Evolutionary conservation across 2,329 filamentous ascomycete genomes (phyloP).

Genomic region (Penicillium sp.): DNA sequence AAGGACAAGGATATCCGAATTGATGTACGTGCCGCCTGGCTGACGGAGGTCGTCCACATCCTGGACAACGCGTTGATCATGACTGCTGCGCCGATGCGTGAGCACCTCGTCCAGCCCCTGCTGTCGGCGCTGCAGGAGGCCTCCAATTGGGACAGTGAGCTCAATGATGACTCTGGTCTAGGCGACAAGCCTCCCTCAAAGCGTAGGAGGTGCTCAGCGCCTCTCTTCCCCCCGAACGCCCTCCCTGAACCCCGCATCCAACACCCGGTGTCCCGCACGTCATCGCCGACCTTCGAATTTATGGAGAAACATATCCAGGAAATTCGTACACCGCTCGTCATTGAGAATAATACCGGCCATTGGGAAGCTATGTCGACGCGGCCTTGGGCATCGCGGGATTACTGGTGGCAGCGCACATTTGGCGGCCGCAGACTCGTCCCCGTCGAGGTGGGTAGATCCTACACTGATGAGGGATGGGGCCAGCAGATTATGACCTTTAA

Average conservation of each 20-base stretch:
- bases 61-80: conserved; percentile 75
- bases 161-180: background rate
- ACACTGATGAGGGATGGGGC: conserved; percentile 78
- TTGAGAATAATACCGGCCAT: conserved; percentile 58
- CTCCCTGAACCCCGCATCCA: conserved; percentile 32
- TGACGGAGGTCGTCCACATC: conserved; percentile 57
- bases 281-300: conserved; percentile 50
- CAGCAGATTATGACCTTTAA: conserved; percentile 73
- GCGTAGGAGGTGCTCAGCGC: conserved; percentile 29
- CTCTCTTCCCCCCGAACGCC: conserved; percentile 32
- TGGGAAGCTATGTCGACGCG: conserved; percentile 72
- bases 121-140: conserved; percentile 30
- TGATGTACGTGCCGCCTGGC: conserved; percentile 34
- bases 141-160: conserved; percentile 7
- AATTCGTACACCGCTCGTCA: conserved; percentile 58
- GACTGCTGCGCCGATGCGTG: conserved; percentile 59
- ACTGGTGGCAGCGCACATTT: conserved; percentile 70
- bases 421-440: conserved; percentile 74
- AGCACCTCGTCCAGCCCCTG: conserved; percentile 39
- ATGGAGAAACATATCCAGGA: conserved; percentile 59
- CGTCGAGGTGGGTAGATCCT: conserved; percentile 78
- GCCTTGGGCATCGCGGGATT: conserved; percentile 67
- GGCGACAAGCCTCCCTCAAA: conserved; percentile 18
- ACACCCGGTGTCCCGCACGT: conserved; percentile 38
- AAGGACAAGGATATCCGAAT: conserved; percentile 16